Evolutionary conservation across 2,329 filamentous ascomycete species (phyloP), one percentile per base, ranked within the genome.

Genomic region (Fusarium liriodendri): DNA sequence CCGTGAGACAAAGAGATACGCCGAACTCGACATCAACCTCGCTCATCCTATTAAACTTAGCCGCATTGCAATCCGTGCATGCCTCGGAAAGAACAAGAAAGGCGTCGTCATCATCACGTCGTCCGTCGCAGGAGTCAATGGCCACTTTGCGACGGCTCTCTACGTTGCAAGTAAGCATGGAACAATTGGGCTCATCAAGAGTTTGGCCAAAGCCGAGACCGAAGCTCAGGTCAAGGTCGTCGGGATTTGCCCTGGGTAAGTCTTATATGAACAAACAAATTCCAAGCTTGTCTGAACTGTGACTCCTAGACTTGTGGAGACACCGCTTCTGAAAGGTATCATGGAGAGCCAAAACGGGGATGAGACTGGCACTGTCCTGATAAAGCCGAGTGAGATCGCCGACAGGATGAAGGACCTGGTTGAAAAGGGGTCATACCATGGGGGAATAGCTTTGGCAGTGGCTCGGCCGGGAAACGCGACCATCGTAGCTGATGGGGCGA

Each of bases 41-140:
- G 54, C 47, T 6, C 66, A 65, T 32, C 66, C 62, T 47, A 69
- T 69, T 32, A 69, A 69, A 16, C 33, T 69, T 5, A 69, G 62
- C 1, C 33, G 66, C 7, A 37, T 69, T 14, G 66, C 66, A 2
- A 69, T 69, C 11, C 66, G 66, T 13, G 66, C 66, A 7, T 25
- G 64, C n/a, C 62, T 69, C n/a, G 25, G 62, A 1, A 69, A 62
- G n/a, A 38, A 62, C 9, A 69, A 69, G 57, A 45, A 47, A 13
- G 66, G 66, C 10, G 66, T 69, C 7, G 47, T 69, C 10, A 38
- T 57, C 2, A 32, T 69, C 22, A 57, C 61, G 18, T 45, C 42
- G 5, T 69, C 66, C 6, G 66, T 69, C 37, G 62, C 66, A 1
- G 66, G 62, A 7, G 60, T 66, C n/a, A 65, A 45, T 45, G 40